Conservation (phyloP, 768 basidiomycete species). For the Leccinum fibrillosum region DNA sequence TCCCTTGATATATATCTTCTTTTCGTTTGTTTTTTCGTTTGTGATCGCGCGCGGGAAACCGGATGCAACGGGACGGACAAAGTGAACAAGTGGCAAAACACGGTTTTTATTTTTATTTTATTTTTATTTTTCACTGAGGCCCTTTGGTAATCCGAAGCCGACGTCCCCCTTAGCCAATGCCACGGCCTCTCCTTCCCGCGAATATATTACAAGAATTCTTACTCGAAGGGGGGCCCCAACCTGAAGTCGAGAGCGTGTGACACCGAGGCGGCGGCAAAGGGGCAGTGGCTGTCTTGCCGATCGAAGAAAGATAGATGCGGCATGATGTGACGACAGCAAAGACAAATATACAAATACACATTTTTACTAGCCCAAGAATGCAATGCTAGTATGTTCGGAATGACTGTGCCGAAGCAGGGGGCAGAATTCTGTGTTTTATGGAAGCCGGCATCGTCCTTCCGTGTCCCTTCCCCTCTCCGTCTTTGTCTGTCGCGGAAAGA, state of each 20-base stretch:
- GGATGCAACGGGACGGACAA: not conserved
- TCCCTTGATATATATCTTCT: not conserved
- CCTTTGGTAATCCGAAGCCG: not conserved
- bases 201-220: slow-evolving; percentile 8
- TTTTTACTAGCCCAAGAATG: not conserved
- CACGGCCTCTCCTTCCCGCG: slow-evolving; percentile 13
- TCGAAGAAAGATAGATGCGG: slow-evolving; percentile 8
- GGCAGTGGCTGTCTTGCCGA: slow-evolving; percentile 2
- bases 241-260: not conserved
- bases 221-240: slow-evolving; percentile 6
- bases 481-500: not conserved
- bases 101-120: not conserved
- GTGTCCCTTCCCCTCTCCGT: not conserved
- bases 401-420: slow-evolving; percentile 13
- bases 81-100: slow-evolving; percentile 2
- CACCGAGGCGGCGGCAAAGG: not conserved
- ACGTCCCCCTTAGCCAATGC: not conserved
- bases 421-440: not conserved
- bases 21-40: not conserved
- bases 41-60: not conserved
- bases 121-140: not conserved
- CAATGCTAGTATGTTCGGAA: not conserved
- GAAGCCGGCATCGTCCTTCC: not conserved
- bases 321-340: slow-evolving; percentile 8
- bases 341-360: not conserved